Evolutionary conservation across 2,329 filamentous ascomycete species (phyloP).

Genomic region (Thielaviopsis populi): DNA sequence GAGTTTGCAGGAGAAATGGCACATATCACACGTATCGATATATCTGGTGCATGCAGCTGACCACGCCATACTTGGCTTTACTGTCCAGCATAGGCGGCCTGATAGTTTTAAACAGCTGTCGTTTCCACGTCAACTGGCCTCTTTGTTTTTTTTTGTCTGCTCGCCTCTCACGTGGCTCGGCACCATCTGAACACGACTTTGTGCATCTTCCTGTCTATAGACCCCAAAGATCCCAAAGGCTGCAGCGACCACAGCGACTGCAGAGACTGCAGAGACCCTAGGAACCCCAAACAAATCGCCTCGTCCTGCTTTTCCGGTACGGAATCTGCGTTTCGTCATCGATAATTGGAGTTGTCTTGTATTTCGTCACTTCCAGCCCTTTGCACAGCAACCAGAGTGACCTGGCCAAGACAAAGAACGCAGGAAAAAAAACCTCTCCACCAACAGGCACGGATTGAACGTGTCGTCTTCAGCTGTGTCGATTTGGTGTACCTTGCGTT

Average conservation of each 20-base stretch:
- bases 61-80: conserved; percentile 1
- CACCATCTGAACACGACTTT: no score
- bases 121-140: background rate
- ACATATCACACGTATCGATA: background rate
- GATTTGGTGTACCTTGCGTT: background rate
- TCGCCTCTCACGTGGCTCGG: background rate
- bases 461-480: background rate
- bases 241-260: no score
- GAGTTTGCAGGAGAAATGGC: background rate
- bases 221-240: background rate
- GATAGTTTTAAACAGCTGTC: background rate
- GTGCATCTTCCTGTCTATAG: background rate
- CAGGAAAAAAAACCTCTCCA: no score
- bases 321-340: no score
- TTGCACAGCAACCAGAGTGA: no score
- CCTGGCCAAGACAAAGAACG: background rate
- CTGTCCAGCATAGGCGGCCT: background rate
- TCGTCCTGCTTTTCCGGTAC: background rate
- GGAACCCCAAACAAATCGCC: background rate
- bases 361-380: background rate
- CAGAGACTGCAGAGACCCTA: background rate
- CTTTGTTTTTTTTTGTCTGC: background rate
- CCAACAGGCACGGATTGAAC: no score
- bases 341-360: background rate
- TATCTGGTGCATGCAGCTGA: background rate